Percentiles rank a stretch among this genome's conserved stretches.
phyloP scores from a whole-genome alignment of 768 basidiomycete genomes.

The Pleurotus ostreatus region DNA sequence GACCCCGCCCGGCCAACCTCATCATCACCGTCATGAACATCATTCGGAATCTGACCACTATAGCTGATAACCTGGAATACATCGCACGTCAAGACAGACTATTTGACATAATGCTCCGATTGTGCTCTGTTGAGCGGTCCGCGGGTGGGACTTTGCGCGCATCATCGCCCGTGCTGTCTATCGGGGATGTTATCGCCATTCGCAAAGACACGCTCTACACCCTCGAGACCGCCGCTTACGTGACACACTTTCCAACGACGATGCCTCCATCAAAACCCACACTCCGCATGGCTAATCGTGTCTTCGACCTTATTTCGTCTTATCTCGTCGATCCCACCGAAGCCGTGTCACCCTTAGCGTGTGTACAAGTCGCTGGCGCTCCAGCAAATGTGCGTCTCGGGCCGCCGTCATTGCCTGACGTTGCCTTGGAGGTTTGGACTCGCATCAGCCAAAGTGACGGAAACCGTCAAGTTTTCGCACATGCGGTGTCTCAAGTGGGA shows the following conservation, averaged over 20 bases:
- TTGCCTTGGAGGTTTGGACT: slow-evolving; percentile 85
- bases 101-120: slow-evolving; percentile 61
- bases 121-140: slow-evolving; percentile 49
- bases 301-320: slow-evolving; percentile 67
- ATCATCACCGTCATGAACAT: slow-evolving; percentile 73
- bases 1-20: slow-evolving; percentile 64
- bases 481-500: slow-evolving; percentile 51
- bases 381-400: slow-evolving; percentile 35
- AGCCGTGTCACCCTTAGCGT: slow-evolving; percentile 56
- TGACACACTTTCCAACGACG: slow-evolving; percentile 42
- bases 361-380: slow-evolving; percentile 49
- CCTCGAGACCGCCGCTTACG: slow-evolving; percentile 55
- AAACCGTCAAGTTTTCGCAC: slow-evolving; percentile 71
- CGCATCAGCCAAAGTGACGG: slow-evolving; percentile 70
- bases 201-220: slow-evolving; percentile 77
- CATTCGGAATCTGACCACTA: slow-evolving; percentile 80
- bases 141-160: slow-evolving; percentile 33
- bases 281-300: slow-evolving; percentile 47
- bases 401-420: slow-evolving; percentile 62
- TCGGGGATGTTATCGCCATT: slow-evolving; percentile 65
- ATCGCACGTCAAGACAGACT: slow-evolving; percentile 63
- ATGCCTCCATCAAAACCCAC: slow-evolving; percentile 36
- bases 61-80: slow-evolving; percentile 64
- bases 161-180: slow-evolving; percentile 56
- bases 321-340: slow-evolving; percentile 71